Percentiles rank a stretch among this genome's conserved stretches.
phyloP scores from a whole-genome alignment of 495 filamentous ascomycete species.

The Podospora appendiculata region DNA sequence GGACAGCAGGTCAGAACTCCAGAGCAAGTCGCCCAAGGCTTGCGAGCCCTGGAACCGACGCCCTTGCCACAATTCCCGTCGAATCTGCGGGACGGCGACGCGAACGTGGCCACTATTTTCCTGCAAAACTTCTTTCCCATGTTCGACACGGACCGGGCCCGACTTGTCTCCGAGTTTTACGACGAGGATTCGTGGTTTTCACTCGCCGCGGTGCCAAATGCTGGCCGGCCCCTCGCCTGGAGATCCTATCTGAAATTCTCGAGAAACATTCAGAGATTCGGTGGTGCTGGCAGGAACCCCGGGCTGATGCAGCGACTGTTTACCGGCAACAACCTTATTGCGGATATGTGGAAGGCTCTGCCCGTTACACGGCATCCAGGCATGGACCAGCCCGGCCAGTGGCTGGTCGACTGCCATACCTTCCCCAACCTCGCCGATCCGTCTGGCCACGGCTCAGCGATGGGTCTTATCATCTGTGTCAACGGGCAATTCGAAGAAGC shows the following conservation, averaged over 20 bases:
- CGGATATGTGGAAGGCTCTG: slow-evolving; percentile 56
- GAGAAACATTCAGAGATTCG: slow-evolving; percentile 69
- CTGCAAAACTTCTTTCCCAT: slow-evolving; percentile 63
- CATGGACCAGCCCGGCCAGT: slow-evolving; percentile 52
- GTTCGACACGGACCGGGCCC: slow-evolving; percentile 65
- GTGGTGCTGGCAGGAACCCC: slow-evolving; percentile 30
- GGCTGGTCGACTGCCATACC: slow-evolving; percentile 75
- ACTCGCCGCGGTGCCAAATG: slow-evolving; percentile 55
- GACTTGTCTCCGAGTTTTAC: slow-evolving; percentile 61
- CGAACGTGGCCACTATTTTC: slow-evolving; percentile 65
- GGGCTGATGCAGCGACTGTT: slow-evolving; percentile 57
- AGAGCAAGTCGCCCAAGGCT: slow-evolving; percentile 51
- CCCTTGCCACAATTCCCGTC: slow-evolving; percentile 63
- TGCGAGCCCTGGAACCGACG: slow-evolving; percentile 29
- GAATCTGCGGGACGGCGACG: slow-evolving; percentile 64
- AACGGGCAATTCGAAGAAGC: slow-evolving; percentile 80
- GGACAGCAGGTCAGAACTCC: slow-evolving; percentile 60
- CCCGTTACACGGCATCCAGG: slow-evolving; percentile 73
- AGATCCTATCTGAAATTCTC: slow-evolving; percentile 71
- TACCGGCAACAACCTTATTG: slow-evolving; percentile 58
- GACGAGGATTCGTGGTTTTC: slow-evolving; percentile 74
- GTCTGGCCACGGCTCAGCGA: slow-evolving; percentile 50
- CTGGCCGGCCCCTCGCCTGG: slow-evolving; percentile 49
- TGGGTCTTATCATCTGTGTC: slow-evolving; percentile 70
- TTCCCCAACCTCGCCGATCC: slow-evolving; percentile 65